These are phyloP conservation scores for Schwanniomyces etchellsii DNA, from an alignment of 1,139 yeast species.

Conservation along the genomic window DNA sequence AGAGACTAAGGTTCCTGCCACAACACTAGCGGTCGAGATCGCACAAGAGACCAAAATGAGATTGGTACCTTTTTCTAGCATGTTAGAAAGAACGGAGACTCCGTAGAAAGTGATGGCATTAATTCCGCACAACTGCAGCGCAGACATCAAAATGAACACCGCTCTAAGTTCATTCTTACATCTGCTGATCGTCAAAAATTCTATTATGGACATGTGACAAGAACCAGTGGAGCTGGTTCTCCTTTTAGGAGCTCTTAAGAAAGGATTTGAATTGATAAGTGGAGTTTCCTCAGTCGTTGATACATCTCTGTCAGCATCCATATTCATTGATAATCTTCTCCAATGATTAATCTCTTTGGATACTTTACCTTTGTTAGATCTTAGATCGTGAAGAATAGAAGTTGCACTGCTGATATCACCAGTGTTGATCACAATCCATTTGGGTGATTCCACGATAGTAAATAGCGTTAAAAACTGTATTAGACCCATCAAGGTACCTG, in stretches of 20 bases:
- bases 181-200: slow-evolving; percentile 15
- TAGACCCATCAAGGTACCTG: slow-evolving; percentile 20
- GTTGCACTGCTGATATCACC: slow-evolving; percentile 26
- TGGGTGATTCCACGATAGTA: slow-evolving; percentile 34
- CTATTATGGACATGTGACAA: slow-evolving; percentile 17
- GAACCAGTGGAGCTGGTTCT: slow-evolving; percentile 23
- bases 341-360: slow-evolving; percentile 33
- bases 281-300: slow-evolving; percentile 9
- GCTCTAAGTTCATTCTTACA: slow-evolving; percentile 26
- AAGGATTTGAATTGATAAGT: slow-evolving; percentile 1
- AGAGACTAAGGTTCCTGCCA: slow-evolving; percentile 21
- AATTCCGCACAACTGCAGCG: slow-evolving; percentile 37
- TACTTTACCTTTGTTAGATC: slow-evolving; percentile 26
- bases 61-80: slow-evolving; percentile 19
- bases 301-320: slow-evolving; percentile 5
- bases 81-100: slow-evolving; percentile 23
- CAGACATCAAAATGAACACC: slow-evolving; percentile 28
- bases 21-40: slow-evolving; percentile 26
- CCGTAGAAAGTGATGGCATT: slow-evolving; percentile 39
- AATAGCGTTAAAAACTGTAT: slow-evolving; percentile 26
- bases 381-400: slow-evolving; percentile 18
- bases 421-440: slow-evolving; percentile 30
- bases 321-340: slow-evolving; percentile 21
- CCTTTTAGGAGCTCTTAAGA: slow-evolving; percentile 10
- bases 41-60: slow-evolving; percentile 25